Evolutionary conservation across 2,329 filamentous ascomycete species (phyloP), one percentile per base, ranked within the genome.

Genomic region (Geosmithia morbida): DNA sequence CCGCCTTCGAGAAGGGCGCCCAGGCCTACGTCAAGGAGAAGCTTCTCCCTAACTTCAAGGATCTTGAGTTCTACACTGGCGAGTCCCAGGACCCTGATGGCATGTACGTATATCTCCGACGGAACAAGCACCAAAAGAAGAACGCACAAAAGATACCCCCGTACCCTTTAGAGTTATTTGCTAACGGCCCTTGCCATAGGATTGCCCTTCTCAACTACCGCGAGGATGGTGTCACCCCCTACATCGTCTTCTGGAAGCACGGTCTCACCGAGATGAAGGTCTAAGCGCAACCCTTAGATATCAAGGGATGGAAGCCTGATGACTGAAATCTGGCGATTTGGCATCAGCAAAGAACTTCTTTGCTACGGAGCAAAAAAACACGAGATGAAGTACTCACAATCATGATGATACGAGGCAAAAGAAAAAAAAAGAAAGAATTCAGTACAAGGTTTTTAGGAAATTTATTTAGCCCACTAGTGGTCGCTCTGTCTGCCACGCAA

Each of bases 201-300:
- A 75, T 95, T 59, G 75, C 89, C 55, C 85, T 96, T 56, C 84
- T 96, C 64, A 94, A 96, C 79, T 98, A 95, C 80, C 90, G 92
- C 60, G 89, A 95, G 67, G 92, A 97, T 60, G 92, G 92, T 66
- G 67, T 83, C 57, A 97, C 90, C 48, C 92, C 92, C 51, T 98
- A 77, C 65, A 75, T 94, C 59, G 85, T 80, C 56, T 71, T 94
- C 72, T 97, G 89, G 90, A 96, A 97, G 81, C 85, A 96, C 72
- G 92, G 90, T 62, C 70, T 97, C 54, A 74, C 71, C 58, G 83
- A 84, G 73, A 81, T 80, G 75, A 97, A 98, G 86, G 88, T 97
- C 58, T 98, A 90, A 75, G 56, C 19, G n/a, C 18, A 42, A 10
- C n/a, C 7, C n/a, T 7, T 7, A 18, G 2, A 40, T 40, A 40